These are phyloP conservation scores for Colletotrichum spinosum DNA, from an alignment of 2,329 filamentous ascomycete genomes.

Conservation along the genomic window DNA sequence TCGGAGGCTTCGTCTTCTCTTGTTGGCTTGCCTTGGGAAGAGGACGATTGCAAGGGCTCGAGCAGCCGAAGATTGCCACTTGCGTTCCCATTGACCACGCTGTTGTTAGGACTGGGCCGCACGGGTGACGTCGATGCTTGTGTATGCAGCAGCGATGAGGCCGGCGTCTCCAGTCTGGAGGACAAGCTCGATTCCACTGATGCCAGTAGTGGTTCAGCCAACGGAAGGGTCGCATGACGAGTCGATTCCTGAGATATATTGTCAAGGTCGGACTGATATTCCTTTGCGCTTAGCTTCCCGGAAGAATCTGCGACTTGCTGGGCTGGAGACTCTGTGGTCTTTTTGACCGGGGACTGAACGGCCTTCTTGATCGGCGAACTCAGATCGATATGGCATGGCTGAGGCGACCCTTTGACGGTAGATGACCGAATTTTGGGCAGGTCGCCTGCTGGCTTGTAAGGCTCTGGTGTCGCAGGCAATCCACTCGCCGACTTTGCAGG, in stretches of 20 bases:
- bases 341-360: no score
- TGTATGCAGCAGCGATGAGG: not conserved
- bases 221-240: no score
- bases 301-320: no score
- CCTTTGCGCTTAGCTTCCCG: no score
- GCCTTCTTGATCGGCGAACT: constrained; percentile 1
- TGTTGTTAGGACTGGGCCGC: not conserved
- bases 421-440: constrained; percentile 36
- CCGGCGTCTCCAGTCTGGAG: not conserved
- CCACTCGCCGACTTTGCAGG: constrained; percentile 4
- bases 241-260: no score
- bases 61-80: no score
- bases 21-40: no score
- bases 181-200: not conserved
- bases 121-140: not conserved
- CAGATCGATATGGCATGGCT: not conserved
- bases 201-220: not conserved
- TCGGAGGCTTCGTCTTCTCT: no score
- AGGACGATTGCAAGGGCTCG: no score
- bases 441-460: constrained; percentile 28
- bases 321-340: no score
- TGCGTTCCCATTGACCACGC: no score
- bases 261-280: no score
- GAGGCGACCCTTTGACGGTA: constrained; percentile 27
- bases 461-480: constrained; percentile 16